Evolutionary conservation across 2,329 filamentous ascomycete genomes (phyloP).

Genomic region (Fusarium oligoseptatum): DNA sequence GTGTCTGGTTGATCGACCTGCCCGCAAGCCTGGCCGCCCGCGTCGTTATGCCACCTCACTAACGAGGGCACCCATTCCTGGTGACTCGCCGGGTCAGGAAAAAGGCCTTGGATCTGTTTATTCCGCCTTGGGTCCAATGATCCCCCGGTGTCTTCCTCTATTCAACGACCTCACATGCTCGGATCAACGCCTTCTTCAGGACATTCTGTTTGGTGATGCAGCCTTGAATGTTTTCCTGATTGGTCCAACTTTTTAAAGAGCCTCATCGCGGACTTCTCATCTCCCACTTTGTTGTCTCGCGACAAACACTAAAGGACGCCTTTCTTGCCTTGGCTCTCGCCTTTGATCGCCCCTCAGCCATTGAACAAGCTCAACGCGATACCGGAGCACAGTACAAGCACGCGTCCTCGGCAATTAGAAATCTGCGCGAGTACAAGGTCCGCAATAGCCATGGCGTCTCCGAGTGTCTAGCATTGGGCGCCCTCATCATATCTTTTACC

Average conservation of each 20-base stretch:
- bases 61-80: background rate
- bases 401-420: conserved; percentile 35
- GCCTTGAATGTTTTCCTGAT: conserved; percentile 35
- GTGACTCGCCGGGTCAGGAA: background rate
- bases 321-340: conserved; percentile 37
- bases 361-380: background rate
- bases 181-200: conserved; percentile 21
- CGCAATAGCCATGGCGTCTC: conserved; percentile 19
- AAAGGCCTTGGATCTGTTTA: background rate
- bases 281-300: conserved; percentile 23
- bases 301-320: conserved; percentile 27
- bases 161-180: conserved; percentile 2
- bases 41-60: background rate
- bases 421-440: conserved; percentile 28
- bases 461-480: conserved; percentile 37
- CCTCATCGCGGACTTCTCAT: conserved; percentile 31
- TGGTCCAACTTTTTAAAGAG: conserved; percentile 42
- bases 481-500: conserved; percentile 36
- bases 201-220: conserved; percentile 22
- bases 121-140: background rate
- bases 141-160: background rate
- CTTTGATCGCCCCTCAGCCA: background rate
- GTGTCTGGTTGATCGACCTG: conserved; percentile 32
- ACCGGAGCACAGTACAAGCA: conserved; percentile 10
- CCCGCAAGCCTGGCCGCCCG: conserved; percentile 34